Conservation (phyloP, 192 early-diverging fungal genomes). For the Linnemannia zychae region DNA sequence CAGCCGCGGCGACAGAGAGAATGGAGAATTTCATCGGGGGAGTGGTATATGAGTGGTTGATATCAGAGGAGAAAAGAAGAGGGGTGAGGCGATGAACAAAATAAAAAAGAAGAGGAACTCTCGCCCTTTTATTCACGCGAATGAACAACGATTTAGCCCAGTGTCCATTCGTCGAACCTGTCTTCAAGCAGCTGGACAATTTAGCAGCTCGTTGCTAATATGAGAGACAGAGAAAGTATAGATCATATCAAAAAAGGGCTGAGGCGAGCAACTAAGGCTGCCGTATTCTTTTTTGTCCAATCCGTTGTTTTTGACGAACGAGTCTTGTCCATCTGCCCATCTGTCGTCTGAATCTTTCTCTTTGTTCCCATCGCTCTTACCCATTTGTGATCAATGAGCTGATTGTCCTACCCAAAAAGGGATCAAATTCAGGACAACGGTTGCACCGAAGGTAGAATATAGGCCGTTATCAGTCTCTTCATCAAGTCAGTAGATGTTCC, state of each 20-base stretch:
- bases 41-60: background rate
- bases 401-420: background rate
- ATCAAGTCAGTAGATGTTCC: background rate
- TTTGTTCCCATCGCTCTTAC: background rate
- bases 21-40: slow-evolving; percentile 26
- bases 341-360: background rate
- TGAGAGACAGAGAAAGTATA: too few species aligned
- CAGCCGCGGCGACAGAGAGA: slow-evolving; percentile 24
- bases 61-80: background rate
- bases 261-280: too few species aligned
- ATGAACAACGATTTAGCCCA: background rate
- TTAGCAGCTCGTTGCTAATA: too few species aligned
- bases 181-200: too few species aligned
- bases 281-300: too few species aligned
- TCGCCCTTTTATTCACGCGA: background rate
- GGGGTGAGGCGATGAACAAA: background rate
- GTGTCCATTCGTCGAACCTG: background rate
- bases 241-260: background rate
- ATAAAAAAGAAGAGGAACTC: background rate
- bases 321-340: background rate
- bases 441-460: too few species aligned
- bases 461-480: background rate
- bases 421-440: too few species aligned
- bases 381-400: background rate
- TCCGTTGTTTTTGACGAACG: too few species aligned